Base-by-base conservation (phyloP, 176 grass and related monocot species). In the Secale cereale region DNA sequence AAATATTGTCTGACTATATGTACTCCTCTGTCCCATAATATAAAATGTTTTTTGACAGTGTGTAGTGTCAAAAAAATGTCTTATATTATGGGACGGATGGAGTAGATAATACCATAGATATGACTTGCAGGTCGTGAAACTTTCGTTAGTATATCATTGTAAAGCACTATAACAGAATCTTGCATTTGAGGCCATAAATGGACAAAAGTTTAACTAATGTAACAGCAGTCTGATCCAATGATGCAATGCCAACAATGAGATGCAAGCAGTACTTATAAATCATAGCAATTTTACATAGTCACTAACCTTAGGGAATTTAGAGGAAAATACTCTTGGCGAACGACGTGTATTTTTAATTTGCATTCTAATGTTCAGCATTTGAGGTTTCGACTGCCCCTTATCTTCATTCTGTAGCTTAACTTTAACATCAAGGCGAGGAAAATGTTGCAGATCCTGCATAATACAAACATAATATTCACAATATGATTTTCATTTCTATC, bases 301-400 rank as follows among this genome's bases (percentile, higher is more conserved):
- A 80, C 86, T 87, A 52, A 98, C 95, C 93, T 95, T 98, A 14
- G 93, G 96, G 76, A 93, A 98, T 91, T 91, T 84, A 86, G 93
- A 87, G 46, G 87, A 85, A 91, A 98, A 98, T 77, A 93, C 89
- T 88, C 96, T 92, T 65, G 83, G 88, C 79, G 87, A 92, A 29
- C 86, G 80, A 33, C 86, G 86, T n/a, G 68, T 85, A 81, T 93
- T 93, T 76, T 46, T 92, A 70, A 94, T 89, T 65, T 95, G 87
- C 77, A 94, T 76, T 76, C 86, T 93, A 72, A 98, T 92, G 79
- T 83, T 95, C 84, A 98, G 70, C 80, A 88, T 87, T 46, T 56
- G 62, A 78, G 87, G 63, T 41, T 87, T 94, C 26, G 89, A 93
- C 33, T 74, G 71, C 35, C 69, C 63, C 36, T 50, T 81, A 56